phyloP scores from a whole-genome alignment of 805 yeast species.

The Pichia eremophila region DNA sequence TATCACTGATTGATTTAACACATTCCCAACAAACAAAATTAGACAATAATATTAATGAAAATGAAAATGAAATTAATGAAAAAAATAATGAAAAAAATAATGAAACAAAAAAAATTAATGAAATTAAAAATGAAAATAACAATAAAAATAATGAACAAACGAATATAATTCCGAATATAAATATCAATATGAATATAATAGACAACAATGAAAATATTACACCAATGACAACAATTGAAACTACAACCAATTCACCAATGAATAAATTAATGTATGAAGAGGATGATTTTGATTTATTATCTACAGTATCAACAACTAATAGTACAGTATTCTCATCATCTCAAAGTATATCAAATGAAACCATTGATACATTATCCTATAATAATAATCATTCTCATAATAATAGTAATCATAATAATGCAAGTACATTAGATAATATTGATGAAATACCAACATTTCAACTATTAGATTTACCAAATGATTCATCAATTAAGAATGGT shows the following conservation, averaged over 20 bases:
- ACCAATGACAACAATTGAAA: no score
- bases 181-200: no score
- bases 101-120: background rate
- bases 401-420: background rate
- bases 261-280: background rate
- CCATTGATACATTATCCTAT: constrained; percentile 16
- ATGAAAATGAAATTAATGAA: background rate
- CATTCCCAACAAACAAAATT: constrained; percentile 15
- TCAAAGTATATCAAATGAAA: constrained; percentile 19
- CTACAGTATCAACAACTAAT: constrained; percentile 19
- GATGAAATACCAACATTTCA: constrained; percentile 3
- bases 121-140: no score
- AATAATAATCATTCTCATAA: background rate
- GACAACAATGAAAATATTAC: no score
- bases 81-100: background rate
- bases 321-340: constrained; percentile 19
- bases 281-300: constrained; percentile 21
- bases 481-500: background rate
- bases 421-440: background rate
- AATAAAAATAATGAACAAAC: background rate
- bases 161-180: no score
- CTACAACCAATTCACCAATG: background rate
- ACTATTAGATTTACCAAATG: constrained; percentile 4
- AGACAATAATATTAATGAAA: background rate
- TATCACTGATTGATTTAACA: constrained; percentile 26